Evolutionary conservation across 352 stramenopile species (phyloP).

Genomic region (Pythium pectinolyticum): DNA sequence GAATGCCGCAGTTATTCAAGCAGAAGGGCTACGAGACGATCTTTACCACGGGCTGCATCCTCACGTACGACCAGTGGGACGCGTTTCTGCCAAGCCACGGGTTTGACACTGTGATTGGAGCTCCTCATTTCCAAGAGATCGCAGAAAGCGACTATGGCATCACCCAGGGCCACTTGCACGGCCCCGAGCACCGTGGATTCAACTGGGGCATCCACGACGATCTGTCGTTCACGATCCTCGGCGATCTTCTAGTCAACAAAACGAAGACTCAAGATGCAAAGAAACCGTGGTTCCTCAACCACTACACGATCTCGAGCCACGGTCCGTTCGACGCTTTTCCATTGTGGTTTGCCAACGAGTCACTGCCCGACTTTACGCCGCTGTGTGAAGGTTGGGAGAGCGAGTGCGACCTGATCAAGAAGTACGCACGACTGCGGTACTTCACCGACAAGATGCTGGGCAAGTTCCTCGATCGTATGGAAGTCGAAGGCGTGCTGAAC

Average conservation of each 20-base stretch:
- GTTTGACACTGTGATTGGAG: slow-evolving; percentile 45
- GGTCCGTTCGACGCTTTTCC: slow-evolving; percentile 36
- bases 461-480: slow-evolving; percentile 55
- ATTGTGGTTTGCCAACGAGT: slow-evolving; percentile 34
- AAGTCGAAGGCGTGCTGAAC: slow-evolving; percentile 40
- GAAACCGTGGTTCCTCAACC: slow-evolving; percentile 49
- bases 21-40: slow-evolving; percentile 48
- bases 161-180: slow-evolving; percentile 32
- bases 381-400: slow-evolving; percentile 19
- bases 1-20: slow-evolving; percentile 53
- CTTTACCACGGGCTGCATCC: slow-evolving; percentile 48
- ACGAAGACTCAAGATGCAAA: slow-evolving; percentile 39
- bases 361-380: slow-evolving; percentile 41
- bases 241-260: slow-evolving; percentile 47
- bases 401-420: slow-evolving; percentile 30
- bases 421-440: slow-evolving; percentile 53
- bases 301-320: slow-evolving; percentile 66
- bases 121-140: slow-evolving; percentile 39
- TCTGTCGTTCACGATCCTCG: slow-evolving; percentile 34
- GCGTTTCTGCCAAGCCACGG: slow-evolving; percentile 45
- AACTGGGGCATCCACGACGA: slow-evolving; percentile 55
- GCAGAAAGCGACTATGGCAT: slow-evolving; percentile 39
- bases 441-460: slow-evolving; percentile 50
- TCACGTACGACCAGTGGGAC: slow-evolving; percentile 53
- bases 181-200: slow-evolving; percentile 10